Evolutionary conservation across 179 eudicot genomes (phyloP).

Genomic region (Patellifolia procumbens): DNA sequence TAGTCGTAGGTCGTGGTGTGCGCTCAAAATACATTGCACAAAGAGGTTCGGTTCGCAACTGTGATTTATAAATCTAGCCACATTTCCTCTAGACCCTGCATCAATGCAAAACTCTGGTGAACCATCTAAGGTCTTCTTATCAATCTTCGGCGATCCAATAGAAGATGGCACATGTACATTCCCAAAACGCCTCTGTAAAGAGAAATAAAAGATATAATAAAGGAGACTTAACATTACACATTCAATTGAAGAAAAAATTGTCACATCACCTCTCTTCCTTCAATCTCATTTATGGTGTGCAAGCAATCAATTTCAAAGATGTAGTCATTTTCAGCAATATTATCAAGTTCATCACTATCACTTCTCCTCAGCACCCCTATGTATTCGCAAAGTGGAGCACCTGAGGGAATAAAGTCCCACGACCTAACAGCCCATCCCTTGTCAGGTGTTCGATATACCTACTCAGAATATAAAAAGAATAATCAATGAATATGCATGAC

Average conservation of each 20-base stretch:
- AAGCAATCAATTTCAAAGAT: constrained; percentile 57
- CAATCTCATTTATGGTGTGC: constrained; percentile 55
- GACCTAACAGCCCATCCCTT: constrained; percentile 65
- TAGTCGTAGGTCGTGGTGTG: constrained; percentile 54
- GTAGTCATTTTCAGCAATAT: constrained; percentile 40
- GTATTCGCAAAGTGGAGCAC: constrained; percentile 58
- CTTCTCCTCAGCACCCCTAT: constrained; percentile 49
- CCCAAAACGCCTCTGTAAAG: constrained; percentile 52
- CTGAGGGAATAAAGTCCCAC: constrained; percentile 52
- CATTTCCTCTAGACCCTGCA: constrained; percentile 56
- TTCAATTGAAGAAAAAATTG: neutral
- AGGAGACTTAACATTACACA: neutral
- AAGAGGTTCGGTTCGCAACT: constrained; percentile 81
- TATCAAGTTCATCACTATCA: constrained; percentile 45
- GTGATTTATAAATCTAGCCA: constrained; percentile 73
- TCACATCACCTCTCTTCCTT: constrained; percentile 50
- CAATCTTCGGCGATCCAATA: constrained; percentile 26
- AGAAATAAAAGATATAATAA: neutral
- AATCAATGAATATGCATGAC: neutral
- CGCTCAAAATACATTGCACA: constrained; percentile 68
- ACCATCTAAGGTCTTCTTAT: constrained; percentile 39
- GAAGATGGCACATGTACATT: constrained; percentile 47
- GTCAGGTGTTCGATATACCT: constrained; percentile 52
- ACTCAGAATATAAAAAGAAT: constrained; percentile 9
- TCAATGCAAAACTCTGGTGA: constrained; percentile 68